phyloP scores from a whole-genome alignment of 352 stramenopile genomes.

The Pythium monospermum region DNA sequence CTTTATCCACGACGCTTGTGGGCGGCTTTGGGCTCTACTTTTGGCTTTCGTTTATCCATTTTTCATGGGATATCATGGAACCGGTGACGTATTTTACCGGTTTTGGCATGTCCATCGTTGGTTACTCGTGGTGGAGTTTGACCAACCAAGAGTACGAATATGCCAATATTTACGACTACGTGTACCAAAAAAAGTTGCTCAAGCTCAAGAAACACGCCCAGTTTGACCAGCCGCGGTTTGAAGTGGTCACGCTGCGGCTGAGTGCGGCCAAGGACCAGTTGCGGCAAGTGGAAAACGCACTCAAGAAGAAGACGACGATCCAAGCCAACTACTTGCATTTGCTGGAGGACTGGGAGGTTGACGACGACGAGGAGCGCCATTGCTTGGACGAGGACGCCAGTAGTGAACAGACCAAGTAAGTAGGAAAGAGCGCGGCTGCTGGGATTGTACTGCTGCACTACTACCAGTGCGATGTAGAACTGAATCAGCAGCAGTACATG shows the following conservation, averaged over 20 bases:
- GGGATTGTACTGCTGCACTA: no score
- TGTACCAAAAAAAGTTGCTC: slow-evolving; percentile 59
- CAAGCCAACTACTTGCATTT: slow-evolving; percentile 69
- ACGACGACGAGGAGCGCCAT: background rate
- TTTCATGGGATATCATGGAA: slow-evolving; percentile 90
- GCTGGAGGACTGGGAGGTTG: slow-evolving; percentile 24
- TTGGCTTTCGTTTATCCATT: slow-evolving; percentile 86
- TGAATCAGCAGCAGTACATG: no score
- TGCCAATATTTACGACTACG: slow-evolving; percentile 84
- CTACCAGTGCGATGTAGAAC: no score
- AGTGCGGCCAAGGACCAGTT: slow-evolving; percentile 32
- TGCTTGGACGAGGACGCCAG: background rate
- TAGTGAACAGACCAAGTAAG: no score
- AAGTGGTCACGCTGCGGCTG: slow-evolving; percentile 38
- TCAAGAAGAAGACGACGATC: slow-evolving; percentile 57
- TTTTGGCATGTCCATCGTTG: slow-evolving; percentile 70
- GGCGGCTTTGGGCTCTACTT: slow-evolving; percentile 83
- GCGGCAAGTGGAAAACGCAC: slow-evolving; percentile 48
- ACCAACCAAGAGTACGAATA: slow-evolving; percentile 88
- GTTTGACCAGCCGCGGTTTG: slow-evolving; percentile 51
- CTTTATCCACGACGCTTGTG: slow-evolving; percentile 56
- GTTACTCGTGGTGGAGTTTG: slow-evolving; percentile 80
- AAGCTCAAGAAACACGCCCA: slow-evolving; percentile 50
- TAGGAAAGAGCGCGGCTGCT: no score
- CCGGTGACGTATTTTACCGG: slow-evolving; percentile 87